Base-by-base conservation (phyloP, 1,284 basidiomycete species). In the Flammula alnicola region DNA sequence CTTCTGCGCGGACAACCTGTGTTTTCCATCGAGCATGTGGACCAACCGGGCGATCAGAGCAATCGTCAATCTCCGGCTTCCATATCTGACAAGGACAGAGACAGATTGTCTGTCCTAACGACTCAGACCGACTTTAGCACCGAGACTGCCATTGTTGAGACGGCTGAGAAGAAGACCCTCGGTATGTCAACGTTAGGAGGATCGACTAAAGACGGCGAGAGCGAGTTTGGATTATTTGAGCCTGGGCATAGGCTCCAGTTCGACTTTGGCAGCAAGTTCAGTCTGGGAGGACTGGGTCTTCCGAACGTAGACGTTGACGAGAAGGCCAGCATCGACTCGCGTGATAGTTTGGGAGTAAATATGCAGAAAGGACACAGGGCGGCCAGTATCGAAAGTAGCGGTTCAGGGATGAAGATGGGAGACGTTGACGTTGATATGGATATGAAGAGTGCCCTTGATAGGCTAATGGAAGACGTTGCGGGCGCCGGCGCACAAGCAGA, bases 391-490 rank as follows among this genome's bases (percentile, higher is more conserved):
- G 57, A 58, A 26, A 65, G 56, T 37, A 44, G 31, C 44, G 57
- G 60, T 26, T 59, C 62, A 17, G 66, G 61, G 35, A 63, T 73
- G 48, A 70, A 67, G 55, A 63, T 68, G 52, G 72, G 71, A 4
- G 64, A 70, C 48, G 65, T 71, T 8, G 79, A 84, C 57, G 77
- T 89, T 9, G 79, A 80, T 50, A 76, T 79, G 74, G 86, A 89
- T 47, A 86, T 88, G 79, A 76, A 79, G 57, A 89, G 86, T 57
- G 89, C 88, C 4, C 74, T 92, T 42, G 90, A 92, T 62, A 72
- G 84, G 49, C 73, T 92, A 29, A 87, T 89, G 79, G 85, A 88
- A 51, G 81, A 89, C 55, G 87, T 90, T 27, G 83, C 81, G 46
- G 78, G 76, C 25, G 73, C 71, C 35, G 63, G 69, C 30, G 64